Conservation (phyloP, 1,284 basidiomycete genomes). For the Tilletia setariae region DNA sequence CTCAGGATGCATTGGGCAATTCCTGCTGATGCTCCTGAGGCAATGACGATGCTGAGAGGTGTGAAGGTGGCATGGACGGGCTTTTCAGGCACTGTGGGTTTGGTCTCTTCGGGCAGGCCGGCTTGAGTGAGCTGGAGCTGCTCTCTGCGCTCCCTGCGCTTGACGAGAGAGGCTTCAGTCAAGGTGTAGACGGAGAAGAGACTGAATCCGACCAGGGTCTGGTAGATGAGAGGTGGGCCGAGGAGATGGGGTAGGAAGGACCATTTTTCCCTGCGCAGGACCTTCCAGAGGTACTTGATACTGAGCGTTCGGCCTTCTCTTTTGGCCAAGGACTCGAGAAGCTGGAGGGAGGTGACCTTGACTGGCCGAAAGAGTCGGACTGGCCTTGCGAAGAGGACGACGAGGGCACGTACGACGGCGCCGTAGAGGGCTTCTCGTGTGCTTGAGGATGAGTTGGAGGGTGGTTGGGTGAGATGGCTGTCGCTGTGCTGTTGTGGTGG, state of each 20-base stretch:
- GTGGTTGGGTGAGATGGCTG: no score
- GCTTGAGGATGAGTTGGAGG: no score
- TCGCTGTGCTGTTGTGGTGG: no score
- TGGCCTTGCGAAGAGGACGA: slow-evolving; percentile 55
- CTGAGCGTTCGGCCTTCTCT: slow-evolving; percentile 50
- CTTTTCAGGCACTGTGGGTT: neutral
- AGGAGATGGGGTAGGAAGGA: slow-evolving; percentile 38
- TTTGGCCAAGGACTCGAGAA: slow-evolving; percentile 55
- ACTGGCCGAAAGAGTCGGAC: slow-evolving; percentile 55
- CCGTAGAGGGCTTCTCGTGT: slow-evolving; percentile 23
- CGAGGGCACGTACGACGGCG: slow-evolving; percentile 51
- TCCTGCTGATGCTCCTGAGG: slow-evolving; percentile 53
- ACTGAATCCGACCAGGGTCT: slow-evolving; percentile 54
- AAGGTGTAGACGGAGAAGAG: slow-evolving; percentile 53
- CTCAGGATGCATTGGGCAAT: slow-evolving; percentile 56
- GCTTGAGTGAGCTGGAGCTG: neutral
- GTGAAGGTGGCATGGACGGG: slow-evolving; percentile 26
- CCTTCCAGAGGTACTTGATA: slow-evolving; percentile 48
- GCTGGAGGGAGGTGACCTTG: slow-evolving; percentile 53
- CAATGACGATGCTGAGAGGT: slow-evolving; percentile 41
- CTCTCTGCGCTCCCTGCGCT: slow-evolving; percentile 13
- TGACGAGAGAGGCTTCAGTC: slow-evolving; percentile 36
- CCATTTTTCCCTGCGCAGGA: slow-evolving; percentile 47
- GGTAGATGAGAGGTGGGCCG: slow-evolving; percentile 53
- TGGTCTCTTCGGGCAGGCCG: slow-evolving; percentile 8